Evolutionary conservation across 371 early-diverging fungal genomes (phyloP), one percentile per base, ranked within the genome.

Genomic region (Mortierella sp.): DNA sequence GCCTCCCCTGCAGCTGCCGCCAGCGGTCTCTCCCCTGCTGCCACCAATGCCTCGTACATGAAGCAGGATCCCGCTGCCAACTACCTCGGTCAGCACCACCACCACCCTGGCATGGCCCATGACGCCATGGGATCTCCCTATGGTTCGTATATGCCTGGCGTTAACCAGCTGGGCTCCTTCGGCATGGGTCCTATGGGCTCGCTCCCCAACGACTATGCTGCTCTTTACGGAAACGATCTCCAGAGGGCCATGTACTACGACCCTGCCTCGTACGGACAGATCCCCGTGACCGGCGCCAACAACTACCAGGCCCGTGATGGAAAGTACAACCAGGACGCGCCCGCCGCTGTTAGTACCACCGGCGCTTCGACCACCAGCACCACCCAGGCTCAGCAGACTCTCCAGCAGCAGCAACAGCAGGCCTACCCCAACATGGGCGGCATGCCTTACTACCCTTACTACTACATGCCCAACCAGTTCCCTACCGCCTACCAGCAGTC

Each of bases 401-500:
- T 81, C 59, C 83, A 83, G 78, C 84, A 78, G 71, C 84, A 82
- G 51, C 83, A 79, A 78, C 82, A 71, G 69, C 82, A 80, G 69
- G 69, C 87, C 43, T 89, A 89, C 73, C 89, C 88, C 50, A 78
- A 77, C 73, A 88, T 87, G 71, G 79, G 73, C 5, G 82, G 92
- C 82, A 73, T 90, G 76, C 90, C 91, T 10, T 95, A 93, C 90
- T 93, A 94, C 87, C 94, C 95, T 37, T 95, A 95, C 90, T 95
- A 95, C 89, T 95, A 95, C 86, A 94, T 94, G 88, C 91, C 91
- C 26, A 92, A 92, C 88, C 95, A 96, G 88, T 96, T 91, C 89
- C 90, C 91, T 69, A 90, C 91, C 43, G 90, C 87, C 31, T 94
- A 93, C 82, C 92, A 92, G 73, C 91, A 91, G 81, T 91, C 93